A percentile compares a stretch with the other conserved stretches of the same genome.
phyloP scores from a whole-genome alignment of 2,329 filamentous ascomycete genomes.

The Graphilbum ipis-grandicollis region DNA sequence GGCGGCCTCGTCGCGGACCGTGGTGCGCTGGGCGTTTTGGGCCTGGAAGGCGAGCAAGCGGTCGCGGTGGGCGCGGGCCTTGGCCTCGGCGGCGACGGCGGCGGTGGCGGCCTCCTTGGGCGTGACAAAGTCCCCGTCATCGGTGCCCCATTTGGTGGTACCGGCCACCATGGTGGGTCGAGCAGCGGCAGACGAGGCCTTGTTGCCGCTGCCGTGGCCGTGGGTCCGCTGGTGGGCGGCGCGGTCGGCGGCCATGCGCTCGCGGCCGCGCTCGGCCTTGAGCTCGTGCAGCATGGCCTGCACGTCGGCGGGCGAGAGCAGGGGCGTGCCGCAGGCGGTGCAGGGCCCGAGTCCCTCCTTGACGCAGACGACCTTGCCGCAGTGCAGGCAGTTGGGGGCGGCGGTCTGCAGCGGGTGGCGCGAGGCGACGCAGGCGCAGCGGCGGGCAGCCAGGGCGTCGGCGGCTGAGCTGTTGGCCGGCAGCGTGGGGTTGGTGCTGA shows the following conservation, averaged over 20 bases:
- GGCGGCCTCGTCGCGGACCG: conserved; percentile 68
- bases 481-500: conserved; percentile 74
- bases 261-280: conserved; percentile 68
- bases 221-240: conserved; percentile 49
- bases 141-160: conserved; percentile 9
- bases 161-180: conserved; percentile 8
- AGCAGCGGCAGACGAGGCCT: conserved; percentile 10
- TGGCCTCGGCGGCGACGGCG: background rate
- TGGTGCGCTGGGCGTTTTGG: conserved; percentile 70
- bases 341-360: conserved; percentile 90
- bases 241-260: conserved; percentile 71
- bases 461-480: conserved; percentile 1
- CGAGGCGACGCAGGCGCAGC: conserved; percentile 77
- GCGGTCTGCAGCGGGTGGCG: conserved; percentile 79
- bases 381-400: conserved; percentile 80
- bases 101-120: conserved; percentile 27
- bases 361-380: conserved; percentile 88
- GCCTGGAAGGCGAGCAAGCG: conserved; percentile 68
- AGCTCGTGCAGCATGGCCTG: conserved; percentile 75
- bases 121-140: conserved; percentile 30
- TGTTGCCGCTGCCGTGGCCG: conserved; percentile 25
- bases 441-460: conserved; percentile 38
- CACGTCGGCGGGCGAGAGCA: conserved; percentile 57
- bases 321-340: conserved; percentile 65
- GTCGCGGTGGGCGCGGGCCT: conserved; percentile 56